Evolutionary conservation across 192 early-diverging fungal species (phyloP).

Genomic region (Dispira simplex): DNA sequence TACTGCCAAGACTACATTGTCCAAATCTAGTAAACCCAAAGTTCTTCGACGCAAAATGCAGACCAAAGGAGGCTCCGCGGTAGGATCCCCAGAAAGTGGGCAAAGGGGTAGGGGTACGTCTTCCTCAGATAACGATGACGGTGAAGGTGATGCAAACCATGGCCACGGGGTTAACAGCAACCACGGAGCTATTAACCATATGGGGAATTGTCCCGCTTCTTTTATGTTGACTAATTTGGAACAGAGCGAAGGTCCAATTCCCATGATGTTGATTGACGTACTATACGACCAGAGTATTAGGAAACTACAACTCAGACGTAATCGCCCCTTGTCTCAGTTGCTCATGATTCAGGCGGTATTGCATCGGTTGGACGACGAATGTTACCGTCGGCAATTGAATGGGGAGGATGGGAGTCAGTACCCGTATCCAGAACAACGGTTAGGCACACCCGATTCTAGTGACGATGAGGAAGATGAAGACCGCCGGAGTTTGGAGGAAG

Average conservation of each 20-base stretch:
- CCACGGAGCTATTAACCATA: too few species aligned
- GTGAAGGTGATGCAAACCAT: not conserved
- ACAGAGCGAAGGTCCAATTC: not conserved
- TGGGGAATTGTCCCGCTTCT: not conserved
- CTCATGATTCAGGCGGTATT: slow-evolving; percentile 4
- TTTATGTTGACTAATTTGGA: not conserved
- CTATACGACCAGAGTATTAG: slow-evolving; percentile 8
- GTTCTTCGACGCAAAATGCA: not conserved
- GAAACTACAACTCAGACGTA: not conserved
- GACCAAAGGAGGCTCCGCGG: too few species aligned
- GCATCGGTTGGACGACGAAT: slow-evolving; percentile 4
- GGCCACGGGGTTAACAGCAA: not conserved
- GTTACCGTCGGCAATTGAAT: not conserved
- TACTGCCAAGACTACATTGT: not conserved
- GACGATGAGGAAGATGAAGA: not conserved
- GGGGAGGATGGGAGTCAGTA: not conserved
- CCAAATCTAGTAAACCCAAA: not conserved
- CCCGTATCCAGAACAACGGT: too few species aligned
- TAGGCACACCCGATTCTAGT: not conserved
- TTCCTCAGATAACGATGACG: not conserved
- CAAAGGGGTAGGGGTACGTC: not conserved
- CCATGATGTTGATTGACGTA: not conserved
- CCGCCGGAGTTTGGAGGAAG: too few species aligned
- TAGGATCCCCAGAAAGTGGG: too few species aligned
- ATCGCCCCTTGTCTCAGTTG: slow-evolving; percentile 4